Base-by-base conservation (phyloP, 2,329 filamentous ascomycete genomes). In the Xylariaceae sp. region DNA sequence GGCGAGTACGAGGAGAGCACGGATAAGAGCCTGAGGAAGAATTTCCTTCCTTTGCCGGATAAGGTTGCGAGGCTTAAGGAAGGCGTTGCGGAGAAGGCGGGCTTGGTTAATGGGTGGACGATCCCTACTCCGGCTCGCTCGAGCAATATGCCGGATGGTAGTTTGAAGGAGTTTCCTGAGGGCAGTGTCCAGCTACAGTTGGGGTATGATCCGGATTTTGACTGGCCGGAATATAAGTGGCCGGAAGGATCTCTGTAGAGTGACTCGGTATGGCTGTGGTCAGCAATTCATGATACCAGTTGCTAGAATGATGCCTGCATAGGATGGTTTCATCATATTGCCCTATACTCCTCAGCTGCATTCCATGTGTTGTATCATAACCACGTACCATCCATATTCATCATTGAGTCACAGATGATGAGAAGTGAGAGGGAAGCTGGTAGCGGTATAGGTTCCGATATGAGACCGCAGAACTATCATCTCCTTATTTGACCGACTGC, bases 1-100 rank as follows among this genome's bases (percentile, higher is more conserved):
- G 61, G 60, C 1, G 65, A 69, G 28, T 67, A 56, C 33, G 65
- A 68, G 39, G 60, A 62, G 16, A 65, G 54, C 11, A 56, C 59
- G 5, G 62, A 66, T 31, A 34, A 37, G 40, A 45, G 45, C 9
- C 33, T 49, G 14, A 50, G 48, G 21, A 44, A 23, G 23, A 40
- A 6, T 0, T 56, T 53, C 28, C 14, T 26, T 2, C 60, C 28
- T 48, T 47, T 31, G 31, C 48, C 50, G 5, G 44, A 56, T 1
- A 31, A 26, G 1, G 55, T 39, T 0, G 37, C n/a, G 11, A 19
- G 48, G 28, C 31, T 43, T 26, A 51, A 34, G 17, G 36, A 41
- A 2, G 36, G 37, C 37, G 14, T 51, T 16, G 37, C 36, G 16
- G 36, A 51, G 28, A 29, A n/a, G 2, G 19, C 23, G 2, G 48